A percentile compares a stretch with the other conserved stretches of the same genome.
These are phyloP conservation scores for Byssoonygena ceratinophila DNA, from an alignment of 2,329 filamentous ascomycete genomes.

Conservation along the genomic window DNA sequence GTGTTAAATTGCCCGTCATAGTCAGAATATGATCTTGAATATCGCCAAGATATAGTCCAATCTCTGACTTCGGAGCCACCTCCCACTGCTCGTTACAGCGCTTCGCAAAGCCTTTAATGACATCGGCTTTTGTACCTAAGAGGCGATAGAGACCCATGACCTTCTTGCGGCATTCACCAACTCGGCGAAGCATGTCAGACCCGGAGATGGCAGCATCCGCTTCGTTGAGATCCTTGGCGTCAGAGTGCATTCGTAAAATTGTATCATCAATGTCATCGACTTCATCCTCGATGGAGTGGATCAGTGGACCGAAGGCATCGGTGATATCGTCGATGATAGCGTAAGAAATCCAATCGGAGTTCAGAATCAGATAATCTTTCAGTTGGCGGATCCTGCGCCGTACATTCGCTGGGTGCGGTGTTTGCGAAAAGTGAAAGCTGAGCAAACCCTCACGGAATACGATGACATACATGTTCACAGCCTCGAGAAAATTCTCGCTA, in stretches of 20 bases:
- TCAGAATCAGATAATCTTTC: constrained; percentile 83
- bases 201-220: constrained; percentile 41
- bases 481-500: constrained; percentile 82
- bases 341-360: constrained; percentile 96
- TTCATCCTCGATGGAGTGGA: constrained; percentile 86
- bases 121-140: constrained; percentile 92
- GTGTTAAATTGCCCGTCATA: constrained; percentile 90
- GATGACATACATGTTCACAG: constrained; percentile 94
- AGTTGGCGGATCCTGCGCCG: constrained; percentile 85
- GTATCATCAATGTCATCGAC: constrained; percentile 94
- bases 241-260: constrained; percentile 71
- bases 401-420: constrained; percentile 91
- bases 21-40: constrained; percentile 99
- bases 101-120: constrained; percentile 98
- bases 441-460: constrained; percentile 93
- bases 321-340: constrained; percentile 98
- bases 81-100: constrained; percentile 97
- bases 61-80: constrained; percentile 85
- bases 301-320: constrained; percentile 85
- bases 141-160: constrained; percentile 93
- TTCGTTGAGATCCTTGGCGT: constrained; percentile 28
- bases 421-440: constrained; percentile 95
- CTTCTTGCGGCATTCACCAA: constrained; percentile 90
- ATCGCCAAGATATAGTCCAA: constrained; percentile 93
- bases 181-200: constrained; percentile 78